These are phyloP conservation scores for Ustilago lituana DNA, from an alignment of 1,284 basidiomycete species.

Conservation along the genomic window DNA sequence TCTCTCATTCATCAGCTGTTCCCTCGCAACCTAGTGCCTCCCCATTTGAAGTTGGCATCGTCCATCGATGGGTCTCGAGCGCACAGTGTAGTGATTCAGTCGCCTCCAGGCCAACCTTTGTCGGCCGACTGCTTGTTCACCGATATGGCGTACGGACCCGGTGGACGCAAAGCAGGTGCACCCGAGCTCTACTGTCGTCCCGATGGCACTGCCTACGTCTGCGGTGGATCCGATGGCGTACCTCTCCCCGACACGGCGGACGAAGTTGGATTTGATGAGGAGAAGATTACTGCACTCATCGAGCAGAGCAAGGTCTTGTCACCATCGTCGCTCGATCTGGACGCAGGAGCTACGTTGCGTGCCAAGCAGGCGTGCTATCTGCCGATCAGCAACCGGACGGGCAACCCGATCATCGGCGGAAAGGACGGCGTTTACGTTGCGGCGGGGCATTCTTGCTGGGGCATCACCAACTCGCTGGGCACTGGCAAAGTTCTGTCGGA, in stretches of 20 bases:
- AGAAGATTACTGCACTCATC: constrained; percentile 69
- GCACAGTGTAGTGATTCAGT: constrained; percentile 70
- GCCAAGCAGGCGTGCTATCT: constrained; percentile 72
- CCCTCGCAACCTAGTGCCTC: constrained; percentile 63
- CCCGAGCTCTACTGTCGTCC: constrained; percentile 64
- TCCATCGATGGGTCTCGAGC: constrained; percentile 69
- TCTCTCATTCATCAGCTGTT: constrained; percentile 71
- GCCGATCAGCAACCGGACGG: constrained; percentile 70
- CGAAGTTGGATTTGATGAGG: constrained; percentile 57
- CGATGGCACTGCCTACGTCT: constrained; percentile 68
- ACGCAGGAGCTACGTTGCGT: constrained; percentile 65
- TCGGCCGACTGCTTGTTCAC: constrained; percentile 71
- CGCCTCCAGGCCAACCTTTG: constrained; percentile 51
- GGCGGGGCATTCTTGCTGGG: constrained; percentile 70
- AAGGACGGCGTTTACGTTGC: constrained; percentile 70
- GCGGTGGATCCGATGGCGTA: constrained; percentile 68
- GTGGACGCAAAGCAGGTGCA: constrained; percentile 39
- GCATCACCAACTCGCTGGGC: constrained; percentile 70
- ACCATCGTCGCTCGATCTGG: constrained; percentile 68
- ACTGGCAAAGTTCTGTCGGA: constrained; percentile 72
- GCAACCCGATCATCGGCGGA: constrained; percentile 70
- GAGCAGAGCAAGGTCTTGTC: constrained; percentile 69
- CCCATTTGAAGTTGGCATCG: constrained; percentile 63
- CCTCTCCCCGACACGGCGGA: constrained; percentile 66
- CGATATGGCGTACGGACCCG: constrained; percentile 68